These are phyloP conservation scores for Hypoxylon sp. DNA, from an alignment of 2,329 filamentous ascomycete species.

Conservation along the genomic window DNA sequence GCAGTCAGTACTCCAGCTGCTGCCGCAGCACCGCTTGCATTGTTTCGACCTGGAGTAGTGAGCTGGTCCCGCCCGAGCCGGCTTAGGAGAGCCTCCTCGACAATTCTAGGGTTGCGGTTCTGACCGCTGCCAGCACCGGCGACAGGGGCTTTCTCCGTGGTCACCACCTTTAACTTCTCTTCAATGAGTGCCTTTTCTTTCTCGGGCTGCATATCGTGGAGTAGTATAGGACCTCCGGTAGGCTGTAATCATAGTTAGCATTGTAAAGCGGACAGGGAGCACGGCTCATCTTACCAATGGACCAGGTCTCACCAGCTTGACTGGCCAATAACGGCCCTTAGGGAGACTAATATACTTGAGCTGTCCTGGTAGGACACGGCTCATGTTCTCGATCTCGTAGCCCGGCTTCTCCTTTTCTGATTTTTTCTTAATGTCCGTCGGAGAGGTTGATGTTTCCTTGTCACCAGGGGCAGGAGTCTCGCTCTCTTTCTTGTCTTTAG, in stretches of 20 bases:
- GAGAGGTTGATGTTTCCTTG: conserved; percentile 68
- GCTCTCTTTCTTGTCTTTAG: conserved; percentile 74
- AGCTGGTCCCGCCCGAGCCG: conserved; percentile 49
- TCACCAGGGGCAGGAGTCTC: conserved; percentile 65
- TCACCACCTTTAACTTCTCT: conserved; percentile 89
- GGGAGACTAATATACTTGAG: conserved; percentile 97
- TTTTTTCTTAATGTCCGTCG: conserved; percentile 84
- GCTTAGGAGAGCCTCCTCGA: conserved; percentile 54
- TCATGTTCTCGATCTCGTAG: conserved; percentile 98
- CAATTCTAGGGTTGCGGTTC: conserved; percentile 51
- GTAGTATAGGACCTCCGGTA: conserved; percentile 92
- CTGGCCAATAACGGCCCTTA: conserved; percentile 90
- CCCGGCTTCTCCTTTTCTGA: conserved; percentile 95
- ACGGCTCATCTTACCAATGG: conserved; percentile 70
- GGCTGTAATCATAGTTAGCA: conserved; percentile 72
- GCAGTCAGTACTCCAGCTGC: conserved; percentile 87
- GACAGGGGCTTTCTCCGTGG: conserved; percentile 73
- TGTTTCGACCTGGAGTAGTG: conserved; percentile 44
- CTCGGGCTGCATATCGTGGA: conserved; percentile 84
- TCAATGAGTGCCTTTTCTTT: conserved; percentile 87
- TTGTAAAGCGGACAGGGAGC: conserved; percentile 10
- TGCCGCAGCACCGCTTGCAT: conserved; percentile 72
- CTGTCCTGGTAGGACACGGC: conserved; percentile 89
- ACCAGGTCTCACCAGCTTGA: conserved; percentile 67
- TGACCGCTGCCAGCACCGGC: conserved; percentile 56